Conservation (phyloP, 345 rosid species). For the Salix exigua region DNA sequence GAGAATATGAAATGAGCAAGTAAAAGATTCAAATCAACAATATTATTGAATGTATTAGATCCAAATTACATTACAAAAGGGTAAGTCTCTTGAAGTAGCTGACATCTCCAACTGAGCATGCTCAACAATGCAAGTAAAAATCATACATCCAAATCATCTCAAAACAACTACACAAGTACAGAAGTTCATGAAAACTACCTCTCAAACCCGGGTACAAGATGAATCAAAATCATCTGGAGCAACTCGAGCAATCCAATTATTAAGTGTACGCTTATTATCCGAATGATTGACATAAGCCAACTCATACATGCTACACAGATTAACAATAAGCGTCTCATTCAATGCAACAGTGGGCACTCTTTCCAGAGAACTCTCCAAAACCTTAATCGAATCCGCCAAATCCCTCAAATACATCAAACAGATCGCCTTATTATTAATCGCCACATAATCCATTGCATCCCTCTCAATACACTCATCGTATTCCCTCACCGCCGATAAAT, state of each 20-base stretch:
- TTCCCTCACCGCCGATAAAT: conserved; percentile 82
- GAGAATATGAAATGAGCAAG: neutral
- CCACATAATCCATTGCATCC: conserved; percentile 64
- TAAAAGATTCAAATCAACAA: neutral
- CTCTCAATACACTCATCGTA: conserved; percentile 90
- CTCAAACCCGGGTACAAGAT: conserved; percentile 76
- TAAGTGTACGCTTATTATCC: conserved; percentile 73
- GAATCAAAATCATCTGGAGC: conserved; percentile 97
- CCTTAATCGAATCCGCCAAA: conserved; percentile 79
- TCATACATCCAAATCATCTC: neutral
- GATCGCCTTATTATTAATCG: conserved; percentile 75
- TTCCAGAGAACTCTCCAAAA: conserved; percentile 78
- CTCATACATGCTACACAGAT: conserved; percentile 97
- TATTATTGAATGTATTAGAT: neutral
- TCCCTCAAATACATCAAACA: conserved; percentile 95
- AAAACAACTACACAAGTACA: neutral
- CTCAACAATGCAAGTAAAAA: neutral
- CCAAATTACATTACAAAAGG: neutral
- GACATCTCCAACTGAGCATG: neutral
- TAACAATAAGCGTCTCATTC: conserved; percentile 86
- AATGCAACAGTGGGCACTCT: conserved; percentile 78
- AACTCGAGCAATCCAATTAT: conserved; percentile 78
- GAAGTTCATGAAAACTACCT: conserved; percentile 19
- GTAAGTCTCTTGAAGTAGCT: neutral
- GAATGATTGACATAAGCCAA: conserved; percentile 89